phyloP scores from a whole-genome alignment of 2,329 filamentous ascomycete genomes.

The Mycosphaerelloides madeirae region DNA sequence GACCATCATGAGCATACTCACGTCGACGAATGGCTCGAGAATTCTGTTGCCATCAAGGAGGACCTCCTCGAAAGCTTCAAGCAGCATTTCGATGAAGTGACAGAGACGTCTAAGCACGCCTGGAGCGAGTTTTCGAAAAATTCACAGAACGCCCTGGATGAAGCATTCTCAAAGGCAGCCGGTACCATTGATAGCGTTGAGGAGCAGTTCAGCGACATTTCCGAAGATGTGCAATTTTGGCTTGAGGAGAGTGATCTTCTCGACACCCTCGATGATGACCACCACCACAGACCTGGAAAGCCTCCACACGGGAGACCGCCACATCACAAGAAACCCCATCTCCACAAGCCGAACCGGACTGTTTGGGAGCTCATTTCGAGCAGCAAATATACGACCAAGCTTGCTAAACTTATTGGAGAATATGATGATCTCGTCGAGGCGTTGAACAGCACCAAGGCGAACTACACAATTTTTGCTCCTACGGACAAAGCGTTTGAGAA shows the following conservation, averaged over 20 bases:
- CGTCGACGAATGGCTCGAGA: slow-evolving; percentile 24
- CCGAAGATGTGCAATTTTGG: slow-evolving; percentile 47
- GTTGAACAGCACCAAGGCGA: slow-evolving; percentile 68
- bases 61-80: slow-evolving; percentile 33
- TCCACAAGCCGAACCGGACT: slow-evolving; percentile 58
- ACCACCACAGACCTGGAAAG: slow-evolving; percentile 10
- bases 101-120: slow-evolving; percentile 16
- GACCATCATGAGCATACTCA: slow-evolving; percentile 30
- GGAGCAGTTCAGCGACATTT: slow-evolving; percentile 40
- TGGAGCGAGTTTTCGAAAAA: slow-evolving; percentile 18
- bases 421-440: slow-evolving; percentile 65
- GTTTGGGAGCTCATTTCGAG: slow-evolving; percentile 75
- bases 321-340: slow-evolving; percentile 30
- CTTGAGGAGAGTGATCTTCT: slow-evolving; percentile 35
- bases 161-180: slow-evolving; percentile 31
- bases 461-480: slow-evolving; percentile 79
- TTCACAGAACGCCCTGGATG: slow-evolving; percentile 27
- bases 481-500: slow-evolving; percentile 70
- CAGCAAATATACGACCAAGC: slow-evolving; percentile 71
- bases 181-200: slow-evolving; percentile 37
- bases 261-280: slow-evolving; percentile 32
- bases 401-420: slow-evolving; percentile 69
- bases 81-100: slow-evolving; percentile 28
- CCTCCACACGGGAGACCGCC: slow-evolving; percentile 1
- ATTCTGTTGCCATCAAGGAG: slow-evolving; percentile 34